These are phyloP conservation scores for Taphrina sp. DNA, from an alignment of 1,139 yeast species.

Conservation along the genomic window DNA sequence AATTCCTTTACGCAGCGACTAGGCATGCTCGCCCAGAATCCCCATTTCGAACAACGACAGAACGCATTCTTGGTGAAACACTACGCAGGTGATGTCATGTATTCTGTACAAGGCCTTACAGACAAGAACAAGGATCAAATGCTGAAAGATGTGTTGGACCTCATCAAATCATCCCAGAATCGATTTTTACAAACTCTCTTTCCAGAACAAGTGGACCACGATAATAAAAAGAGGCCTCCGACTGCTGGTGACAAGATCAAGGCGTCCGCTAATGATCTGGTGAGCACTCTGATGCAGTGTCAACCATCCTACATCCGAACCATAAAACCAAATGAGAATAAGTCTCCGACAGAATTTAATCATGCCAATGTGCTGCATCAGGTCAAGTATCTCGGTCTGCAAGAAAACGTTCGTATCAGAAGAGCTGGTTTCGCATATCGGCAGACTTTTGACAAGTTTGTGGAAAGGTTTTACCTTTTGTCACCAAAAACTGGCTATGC, in stretches of 20 bases:
- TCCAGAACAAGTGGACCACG: slow-evolving; percentile 74
- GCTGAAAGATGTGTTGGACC: slow-evolving; percentile 79
- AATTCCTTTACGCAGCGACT: slow-evolving; percentile 92
- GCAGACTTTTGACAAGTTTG: slow-evolving; percentile 94
- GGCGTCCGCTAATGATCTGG: slow-evolving; percentile 83
- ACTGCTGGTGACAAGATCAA: slow-evolving; percentile 98
- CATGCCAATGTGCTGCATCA: slow-evolving; percentile 89
- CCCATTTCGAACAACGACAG: slow-evolving; percentile 86
- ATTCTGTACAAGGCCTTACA: slow-evolving; percentile 86
- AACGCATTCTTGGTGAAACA: slow-evolving; percentile 88
- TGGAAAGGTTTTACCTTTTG: slow-evolving; percentile 87
- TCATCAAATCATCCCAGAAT: slow-evolving; percentile 70
- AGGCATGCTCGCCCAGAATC: slow-evolving; percentile 75
- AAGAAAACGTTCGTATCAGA: slow-evolving; percentile 94
- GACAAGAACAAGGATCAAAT: slow-evolving; percentile 96
- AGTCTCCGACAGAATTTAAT: slow-evolving; percentile 87
- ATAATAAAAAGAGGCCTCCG: slow-evolving; percentile 81
- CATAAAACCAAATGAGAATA: slow-evolving; percentile 93
- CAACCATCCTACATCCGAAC: slow-evolving; percentile 97
- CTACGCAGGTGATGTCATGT: slow-evolving; percentile 97
- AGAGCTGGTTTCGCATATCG: slow-evolving; percentile 99
- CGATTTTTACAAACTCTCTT: slow-evolving; percentile 64
- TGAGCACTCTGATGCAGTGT: slow-evolving; percentile 81
- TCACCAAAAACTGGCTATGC: slow-evolving; percentile 94
- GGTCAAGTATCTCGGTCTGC: slow-evolving; percentile 90